Evolutionary conservation across 2,329 filamentous ascomycete genomes (phyloP), one percentile per base, ranked within the genome.

Genomic region (Ambrosiella beaveri): DNA sequence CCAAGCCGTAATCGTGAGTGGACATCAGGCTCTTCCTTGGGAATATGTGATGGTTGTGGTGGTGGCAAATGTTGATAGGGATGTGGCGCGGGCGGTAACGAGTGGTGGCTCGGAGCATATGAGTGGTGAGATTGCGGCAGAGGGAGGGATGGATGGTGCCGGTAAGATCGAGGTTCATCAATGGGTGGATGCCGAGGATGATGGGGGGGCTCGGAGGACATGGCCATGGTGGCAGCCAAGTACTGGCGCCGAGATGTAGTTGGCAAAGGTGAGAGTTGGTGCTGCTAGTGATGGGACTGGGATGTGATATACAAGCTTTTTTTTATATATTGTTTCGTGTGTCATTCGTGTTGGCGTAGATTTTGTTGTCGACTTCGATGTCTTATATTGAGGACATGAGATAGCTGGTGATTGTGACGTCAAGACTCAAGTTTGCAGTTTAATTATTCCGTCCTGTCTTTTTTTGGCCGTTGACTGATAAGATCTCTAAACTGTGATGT

Each of bases 1-100:
- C n/a, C 2, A 7, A 13, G 13, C 39, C 39, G 39, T 47, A 47
- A 15, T 15, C 44, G n/a, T 5, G 13, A 7, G 68, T 81, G 78
- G 54, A 71, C 9, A 11, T 59, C 45, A 7, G 35, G 52, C 1
- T 19, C 37, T 36, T 56, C 62, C 61, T 70, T 71, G 2, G 35
- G 13, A 37, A 38, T 2, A 37, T 63, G 72, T 67, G 65, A 77
- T 73, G 56, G n/a, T 54, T 37, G 17, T 58, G 50, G 12, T 57
- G 51, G 36, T 27, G 27, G 39, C 49, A 54, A 57, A 54, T 61
- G 60, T 7, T 62, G 50, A 52, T 38, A 44, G 36, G 44, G 57
- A 17, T 37, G 57, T 38, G 50, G 40, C 27, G 19, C 27, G 45
- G 50, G 50, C 27, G 37, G 50, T 40, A 17, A 27, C 3, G 19